Percentiles rank a stretch among this genome's conserved stretches.
Conservation (phyloP, 176 grass and related monocot species). For the Juncus effusus region DNA sequence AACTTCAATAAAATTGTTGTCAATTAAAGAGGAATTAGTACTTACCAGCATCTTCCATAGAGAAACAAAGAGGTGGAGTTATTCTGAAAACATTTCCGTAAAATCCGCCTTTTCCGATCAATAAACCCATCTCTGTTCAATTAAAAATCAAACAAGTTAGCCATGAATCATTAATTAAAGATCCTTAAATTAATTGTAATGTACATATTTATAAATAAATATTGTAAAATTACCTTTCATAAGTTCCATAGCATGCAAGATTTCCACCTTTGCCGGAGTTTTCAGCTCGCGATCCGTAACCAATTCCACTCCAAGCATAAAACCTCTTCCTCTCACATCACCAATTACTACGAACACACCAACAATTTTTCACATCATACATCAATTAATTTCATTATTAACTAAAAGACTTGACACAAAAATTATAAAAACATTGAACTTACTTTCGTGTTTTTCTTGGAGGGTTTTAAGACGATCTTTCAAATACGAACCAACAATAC, state of each 20-base stretch:
- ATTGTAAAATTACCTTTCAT: constrained; percentile 70
- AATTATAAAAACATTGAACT: constrained; percentile 3
- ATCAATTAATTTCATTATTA: constrained; percentile 1
- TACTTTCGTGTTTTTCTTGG: constrained; percentile 81
- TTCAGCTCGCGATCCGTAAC: constrained; percentile 69
- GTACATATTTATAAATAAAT: neutral
- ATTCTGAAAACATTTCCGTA: constrained; percentile 88
- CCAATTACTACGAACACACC: constrained; percentile 58
- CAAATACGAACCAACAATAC: constrained; percentile 65
- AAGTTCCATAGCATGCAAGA: constrained; percentile 71
- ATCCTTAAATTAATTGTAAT: neutral
- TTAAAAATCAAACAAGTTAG: constrained; percentile 2
- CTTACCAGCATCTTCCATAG: constrained; percentile 74
- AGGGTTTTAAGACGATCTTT: constrained; percentile 62
- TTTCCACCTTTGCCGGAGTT: constrained; percentile 76
- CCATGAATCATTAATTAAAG: no score
- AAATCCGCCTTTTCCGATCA: constrained; percentile 89
- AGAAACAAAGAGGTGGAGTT: constrained; percentile 87
- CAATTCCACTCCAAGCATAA: constrained; percentile 95
- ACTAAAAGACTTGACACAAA: neutral
- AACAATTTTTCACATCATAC: neutral
- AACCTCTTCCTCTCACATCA: constrained; percentile 77
- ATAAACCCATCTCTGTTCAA: constrained; percentile 75
- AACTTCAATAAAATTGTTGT: no score
- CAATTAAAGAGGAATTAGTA: neutral